Conservation (phyloP, 305 asterid species). For the Salvia sclarea region DNA sequence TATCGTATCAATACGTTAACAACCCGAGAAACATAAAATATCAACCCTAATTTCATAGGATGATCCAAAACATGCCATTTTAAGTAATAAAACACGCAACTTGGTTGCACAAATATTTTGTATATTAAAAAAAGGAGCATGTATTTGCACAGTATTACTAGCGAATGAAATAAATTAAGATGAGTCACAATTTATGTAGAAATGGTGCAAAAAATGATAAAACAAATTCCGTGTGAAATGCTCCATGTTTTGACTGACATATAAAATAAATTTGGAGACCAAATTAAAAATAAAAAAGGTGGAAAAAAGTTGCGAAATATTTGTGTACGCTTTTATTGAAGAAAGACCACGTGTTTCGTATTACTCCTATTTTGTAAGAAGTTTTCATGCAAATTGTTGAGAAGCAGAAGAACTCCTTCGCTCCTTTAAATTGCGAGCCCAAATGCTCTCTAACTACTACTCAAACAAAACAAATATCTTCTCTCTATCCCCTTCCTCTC, state of each 20-base stretch:
- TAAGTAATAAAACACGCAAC: background rate
- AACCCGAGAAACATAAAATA: too few species aligned
- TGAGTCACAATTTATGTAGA: too few species aligned
- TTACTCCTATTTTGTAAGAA: background rate
- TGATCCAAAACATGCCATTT: background rate
- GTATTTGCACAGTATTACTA: too few species aligned
- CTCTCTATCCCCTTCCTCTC: background rate
- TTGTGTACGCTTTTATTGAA: background rate
- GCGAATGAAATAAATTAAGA: too few species aligned
- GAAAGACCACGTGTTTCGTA: conserved; percentile 11
- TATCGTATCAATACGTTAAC: too few species aligned
- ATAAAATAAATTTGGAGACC: background rate
- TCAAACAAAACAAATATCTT: background rate
- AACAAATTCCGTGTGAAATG: background rate
- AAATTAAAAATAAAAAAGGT: background rate
- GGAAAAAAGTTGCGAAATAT: too few species aligned
- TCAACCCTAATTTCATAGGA: too few species aligned
- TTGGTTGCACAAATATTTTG: background rate
- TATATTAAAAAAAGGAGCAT: too few species aligned
- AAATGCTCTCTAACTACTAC: background rate
- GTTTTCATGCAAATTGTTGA: conserved; percentile 22
- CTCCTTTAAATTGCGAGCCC: conserved; percentile 13
- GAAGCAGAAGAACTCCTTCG: background rate
- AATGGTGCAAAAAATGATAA: background rate
- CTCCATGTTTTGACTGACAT: background rate